Evolutionary conservation across 2,329 filamentous ascomycete genomes (phyloP), one percentile per base, ranked within the genome.

Genomic region (Ascosphaera aggregata): DNA sequence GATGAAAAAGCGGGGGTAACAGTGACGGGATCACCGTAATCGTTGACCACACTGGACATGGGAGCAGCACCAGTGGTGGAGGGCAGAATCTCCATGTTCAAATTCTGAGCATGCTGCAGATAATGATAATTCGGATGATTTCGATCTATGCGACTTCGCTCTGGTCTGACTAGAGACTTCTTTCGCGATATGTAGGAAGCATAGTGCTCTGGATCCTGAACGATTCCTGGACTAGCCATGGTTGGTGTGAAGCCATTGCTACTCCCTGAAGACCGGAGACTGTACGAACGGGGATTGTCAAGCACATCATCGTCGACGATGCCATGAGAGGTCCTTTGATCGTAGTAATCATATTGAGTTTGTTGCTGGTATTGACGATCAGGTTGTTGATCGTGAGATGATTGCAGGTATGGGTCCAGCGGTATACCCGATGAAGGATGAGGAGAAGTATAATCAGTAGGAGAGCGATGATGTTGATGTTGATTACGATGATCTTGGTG

Each of bases 71-170:
- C 89, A 0, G 89, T 95, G 4, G 81, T 79, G 0, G 89, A 95
- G 1, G 91, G 89, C 46, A 82, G 66, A 3, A 84, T 78, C 40
- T 76, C 69, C 84, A 98, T 94, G 46, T 86, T 80, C 5, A 7
- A 11, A 27, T 27, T 27, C 49, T 84, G 80, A 8, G 91, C 84
- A 69, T 93, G 85, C 55, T 92, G 80, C 47, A 82, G 75, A 58
- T 98, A 98, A 59, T 94, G 71, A 53, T 94, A 98, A 56, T 95
- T 91, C 11, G 85, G 84, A 54, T 95, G 84, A 48, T 85, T 79
- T 45, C 69, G 74, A 48, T 85, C 79, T 47, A 92, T 81, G 48
- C 79, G 73, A 50, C 78, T 78, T 46, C 89, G 73, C 59, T 98
- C 89, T 1, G 89, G 89, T 44, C 80, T 70, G 52, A 98, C 76